Base-by-base conservation (phyloP, 2,329 filamentous ascomycete genomes). In the Amauroascus verrucosus region DNA sequence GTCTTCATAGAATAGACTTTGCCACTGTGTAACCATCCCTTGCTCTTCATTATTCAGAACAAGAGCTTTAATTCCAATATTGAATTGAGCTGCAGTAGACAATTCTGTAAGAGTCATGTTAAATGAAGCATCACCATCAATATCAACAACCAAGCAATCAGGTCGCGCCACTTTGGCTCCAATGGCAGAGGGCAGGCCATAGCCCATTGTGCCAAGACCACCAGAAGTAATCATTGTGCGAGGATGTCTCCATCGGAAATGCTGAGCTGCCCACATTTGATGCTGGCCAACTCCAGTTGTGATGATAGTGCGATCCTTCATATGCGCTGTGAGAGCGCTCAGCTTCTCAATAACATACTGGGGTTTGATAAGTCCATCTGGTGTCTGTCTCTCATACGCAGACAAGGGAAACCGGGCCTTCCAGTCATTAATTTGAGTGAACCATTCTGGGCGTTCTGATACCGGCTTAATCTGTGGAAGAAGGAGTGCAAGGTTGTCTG, bases 1-100 rank as follows among this genome's bases (percentile, higher is more conserved):
- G 67, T 96, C 89, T 70, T 95, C 86, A 75, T 95, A 97, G 75
- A 97, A 97, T 60, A 97, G 82, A 63, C 88, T 90, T 73, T 97
- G 91, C 91, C 91, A 97, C 74, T 96, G 91, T 1, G 90, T 96
- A 41, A 97, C 90, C 91, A 97, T 97, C 51, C 91, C 91, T 73
- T 96, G 91, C 72, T 97, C 89, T 70, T 95, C 89, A 71, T 95
- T 98, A 77, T 97, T 97, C 53, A 98, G 72, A 24, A 97, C 78
- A 62, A 97, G 88, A 56, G 97, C 79, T 79, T 97, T 97, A 70
- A 95, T 84, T 59, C 87, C 90, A 68, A 97, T 96, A 74, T 93
- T 87, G 77, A 97, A 97, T 73, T 98, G 90, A 7, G 86, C 82
- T 40, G 90, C 90, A 1, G 91, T 96, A 44, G 86, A 87, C 51